A percentile compares a stretch with the other conserved stretches of the same genome.
Evolutionary conservation across 495 filamentous ascomycete species (phyloP).

Genomic region (Trichocladium uniseriatum): DNA sequence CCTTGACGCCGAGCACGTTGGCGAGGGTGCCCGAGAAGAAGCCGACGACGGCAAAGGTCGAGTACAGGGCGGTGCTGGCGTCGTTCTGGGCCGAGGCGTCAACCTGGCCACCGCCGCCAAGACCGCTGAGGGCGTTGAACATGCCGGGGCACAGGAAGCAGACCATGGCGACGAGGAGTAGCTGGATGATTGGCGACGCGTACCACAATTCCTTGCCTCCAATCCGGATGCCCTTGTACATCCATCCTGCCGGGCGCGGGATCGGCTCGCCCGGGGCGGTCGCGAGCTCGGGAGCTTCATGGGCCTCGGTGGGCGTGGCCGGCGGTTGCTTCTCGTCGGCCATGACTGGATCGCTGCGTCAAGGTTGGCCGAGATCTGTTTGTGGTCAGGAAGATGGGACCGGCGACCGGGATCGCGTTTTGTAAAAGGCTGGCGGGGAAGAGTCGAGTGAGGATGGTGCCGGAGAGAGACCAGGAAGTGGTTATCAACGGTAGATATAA

Average conservation of each 20-base stretch:
- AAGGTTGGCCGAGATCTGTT: neutral
- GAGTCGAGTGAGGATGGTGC: neutral
- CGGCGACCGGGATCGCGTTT: neutral
- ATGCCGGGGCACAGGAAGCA: constrained; percentile 87
- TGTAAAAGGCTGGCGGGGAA: neutral
- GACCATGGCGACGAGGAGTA: constrained; percentile 69
- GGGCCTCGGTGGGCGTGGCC: neutral
- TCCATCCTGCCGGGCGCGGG: constrained; percentile 47
- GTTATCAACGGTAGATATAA: neutral
- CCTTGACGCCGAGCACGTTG: constrained; percentile 64
- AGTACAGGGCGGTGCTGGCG: constrained; percentile 65
- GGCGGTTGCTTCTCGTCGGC: constrained; percentile 10
- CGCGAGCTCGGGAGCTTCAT: neutral
- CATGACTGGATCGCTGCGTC: neutral
- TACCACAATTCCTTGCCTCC: constrained; percentile 53
- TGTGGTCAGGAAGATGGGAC: neutral
- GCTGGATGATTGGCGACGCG: constrained; percentile 65
- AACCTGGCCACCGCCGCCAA: constrained; percentile 66
- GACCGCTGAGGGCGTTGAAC: constrained; percentile 68
- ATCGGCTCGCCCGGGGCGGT: neutral
- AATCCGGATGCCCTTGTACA: constrained; percentile 56
- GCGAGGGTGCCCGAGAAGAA: constrained; percentile 79
- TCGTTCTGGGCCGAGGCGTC: constrained; percentile 55
- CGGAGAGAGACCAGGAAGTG: neutral
- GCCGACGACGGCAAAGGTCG: constrained; percentile 75